Evolutionary conservation across 805 yeast species (phyloP).

Genomic region (Schizosaccharomyces octosporus): DNA sequence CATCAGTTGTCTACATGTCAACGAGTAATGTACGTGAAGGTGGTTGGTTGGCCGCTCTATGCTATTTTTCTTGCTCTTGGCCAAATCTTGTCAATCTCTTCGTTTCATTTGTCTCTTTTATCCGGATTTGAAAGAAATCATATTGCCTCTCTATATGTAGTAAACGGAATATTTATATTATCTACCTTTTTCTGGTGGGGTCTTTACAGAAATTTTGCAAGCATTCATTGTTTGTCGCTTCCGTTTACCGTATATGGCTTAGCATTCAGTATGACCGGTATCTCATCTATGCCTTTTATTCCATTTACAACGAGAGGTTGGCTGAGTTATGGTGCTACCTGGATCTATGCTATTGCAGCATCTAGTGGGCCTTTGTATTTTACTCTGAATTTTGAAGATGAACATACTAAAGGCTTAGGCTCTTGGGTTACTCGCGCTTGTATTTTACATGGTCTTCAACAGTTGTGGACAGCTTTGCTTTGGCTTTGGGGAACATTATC

Average conservation of each 20-base stretch:
- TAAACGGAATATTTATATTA: neutral
- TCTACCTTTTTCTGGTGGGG: constrained; percentile 1
- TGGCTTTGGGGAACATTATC: constrained; percentile 2
- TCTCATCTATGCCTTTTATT: neutral
- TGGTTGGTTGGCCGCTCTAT: constrained; percentile 1
- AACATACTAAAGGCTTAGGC: neutral
- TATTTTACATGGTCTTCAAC: constrained; percentile 1
- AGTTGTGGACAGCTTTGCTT: neutral
- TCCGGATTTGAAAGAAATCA: neutral
- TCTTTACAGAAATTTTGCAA: neutral
- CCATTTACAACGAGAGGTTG: neutral
- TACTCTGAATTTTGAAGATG: constrained; percentile 1
- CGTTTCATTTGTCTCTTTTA: constrained; percentile 1
- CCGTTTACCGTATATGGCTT: constrained; percentile 1
- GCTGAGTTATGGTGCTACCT: neutral
- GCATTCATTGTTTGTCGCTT: neutral
- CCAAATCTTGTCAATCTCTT: neutral
- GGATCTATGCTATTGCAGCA: constrained; percentile 2
- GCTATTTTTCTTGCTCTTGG: constrained; percentile 1
- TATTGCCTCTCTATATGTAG: neutral
- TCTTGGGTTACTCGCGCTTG: constrained; percentile 1
- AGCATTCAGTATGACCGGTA: neutral
- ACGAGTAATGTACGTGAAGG: neutral
- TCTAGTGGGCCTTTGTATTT: constrained; percentile 1
- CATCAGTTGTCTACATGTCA: neutral